phyloP scores from a whole-genome alignment of 495 filamentous ascomycete genomes.

The Neurospora discreta region DNA sequence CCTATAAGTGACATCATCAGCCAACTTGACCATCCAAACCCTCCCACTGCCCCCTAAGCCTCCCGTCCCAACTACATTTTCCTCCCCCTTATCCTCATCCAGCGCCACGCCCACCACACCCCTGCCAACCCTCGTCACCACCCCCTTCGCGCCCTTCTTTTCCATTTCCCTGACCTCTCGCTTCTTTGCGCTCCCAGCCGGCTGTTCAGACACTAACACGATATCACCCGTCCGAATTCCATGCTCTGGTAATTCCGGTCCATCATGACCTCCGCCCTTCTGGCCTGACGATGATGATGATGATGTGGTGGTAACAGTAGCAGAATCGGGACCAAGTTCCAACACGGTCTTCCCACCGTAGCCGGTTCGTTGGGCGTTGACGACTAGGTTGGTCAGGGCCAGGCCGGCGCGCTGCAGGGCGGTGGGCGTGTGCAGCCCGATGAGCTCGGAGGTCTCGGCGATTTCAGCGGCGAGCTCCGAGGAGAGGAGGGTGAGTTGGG shows the following conservation, averaged over 20 bases:
- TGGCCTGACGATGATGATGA: too few relatives aligned
- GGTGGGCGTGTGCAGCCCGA: slow-evolving; percentile 57
- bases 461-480: slow-evolving; percentile 73
- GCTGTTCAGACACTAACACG: slow-evolving; percentile 68
- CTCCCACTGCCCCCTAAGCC: slow-evolving; percentile 51
- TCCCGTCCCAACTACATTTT: slow-evolving; percentile 54
- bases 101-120: slow-evolving; percentile 62
- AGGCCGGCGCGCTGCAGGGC: slow-evolving; percentile 76
- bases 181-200: slow-evolving; percentile 57
- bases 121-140: slow-evolving; percentile 59
- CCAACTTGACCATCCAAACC: slow-evolving; percentile 71
- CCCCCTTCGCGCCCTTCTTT: slow-evolving; percentile 60
- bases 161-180: slow-evolving; percentile 56
- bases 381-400: slow-evolving; percentile 67
- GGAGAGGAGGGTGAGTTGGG: slow-evolving; percentile 68
- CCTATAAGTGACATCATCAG: slow-evolving; percentile 88
- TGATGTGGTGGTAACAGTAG: slow-evolving; percentile 30
- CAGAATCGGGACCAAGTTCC: slow-evolving; percentile 66
- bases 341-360: slow-evolving; percentile 79
- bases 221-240: slow-evolving; percentile 83
- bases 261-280: neutral
- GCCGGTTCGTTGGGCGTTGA: slow-evolving; percentile 78
- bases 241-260: slow-evolving; percentile 57
- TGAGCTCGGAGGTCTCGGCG: slow-evolving; percentile 56
- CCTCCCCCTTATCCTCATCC: slow-evolving; percentile 45